phyloP scores from a whole-genome alignment of 768 basidiomycete species.

The Megacollybia marginata region DNA sequence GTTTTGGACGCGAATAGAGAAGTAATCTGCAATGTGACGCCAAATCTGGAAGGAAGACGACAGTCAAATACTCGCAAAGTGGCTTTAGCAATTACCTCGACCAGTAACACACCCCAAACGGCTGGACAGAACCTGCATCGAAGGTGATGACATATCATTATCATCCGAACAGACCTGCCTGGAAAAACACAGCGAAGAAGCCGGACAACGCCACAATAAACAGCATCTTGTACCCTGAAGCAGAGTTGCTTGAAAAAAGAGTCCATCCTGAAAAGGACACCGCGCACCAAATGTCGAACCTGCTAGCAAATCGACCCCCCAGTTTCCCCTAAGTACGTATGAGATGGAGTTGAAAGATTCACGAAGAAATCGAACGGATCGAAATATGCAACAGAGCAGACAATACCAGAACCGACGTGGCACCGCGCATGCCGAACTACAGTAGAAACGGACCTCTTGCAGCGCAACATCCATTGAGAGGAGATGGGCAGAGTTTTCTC shows the following conservation, averaged over 20 bases:
- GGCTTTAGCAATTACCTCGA: conserved; percentile 40
- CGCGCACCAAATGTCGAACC: conserved; percentile 25
- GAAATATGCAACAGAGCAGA: conserved; percentile 85
- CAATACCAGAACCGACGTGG: conserved; percentile 78
- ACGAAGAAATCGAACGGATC: conserved; percentile 50
- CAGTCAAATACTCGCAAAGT: neutral
- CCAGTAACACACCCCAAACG: conserved; percentile 81
- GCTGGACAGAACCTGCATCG: conserved; percentile 59
- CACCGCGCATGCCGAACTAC: conserved; percentile 43
- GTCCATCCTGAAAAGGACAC: too few species aligned
- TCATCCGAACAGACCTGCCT: conserved; percentile 36
- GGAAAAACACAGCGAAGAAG: conserved; percentile 75
- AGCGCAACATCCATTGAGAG: too few species aligned
- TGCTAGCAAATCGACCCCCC: conserved; percentile 86
- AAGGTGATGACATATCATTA: neutral
- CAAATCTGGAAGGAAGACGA: conserved; percentile 25
- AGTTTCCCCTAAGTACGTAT: conserved; percentile 55
- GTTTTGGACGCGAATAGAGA: conserved; percentile 54
- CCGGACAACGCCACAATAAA: conserved; percentile 83
- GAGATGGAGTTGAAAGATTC: neutral
- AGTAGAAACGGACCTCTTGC: too few species aligned
- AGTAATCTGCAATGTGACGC: conserved; percentile 55
- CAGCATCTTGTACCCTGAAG: conserved; percentile 79
- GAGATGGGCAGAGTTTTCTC: too few species aligned
- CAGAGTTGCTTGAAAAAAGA: conserved; percentile 22